Evolutionary conservation across 176 grass and related monocot genomes (phyloP), one percentile per base, ranked within the genome.

Genomic region (Aegilops tauschii): DNA sequence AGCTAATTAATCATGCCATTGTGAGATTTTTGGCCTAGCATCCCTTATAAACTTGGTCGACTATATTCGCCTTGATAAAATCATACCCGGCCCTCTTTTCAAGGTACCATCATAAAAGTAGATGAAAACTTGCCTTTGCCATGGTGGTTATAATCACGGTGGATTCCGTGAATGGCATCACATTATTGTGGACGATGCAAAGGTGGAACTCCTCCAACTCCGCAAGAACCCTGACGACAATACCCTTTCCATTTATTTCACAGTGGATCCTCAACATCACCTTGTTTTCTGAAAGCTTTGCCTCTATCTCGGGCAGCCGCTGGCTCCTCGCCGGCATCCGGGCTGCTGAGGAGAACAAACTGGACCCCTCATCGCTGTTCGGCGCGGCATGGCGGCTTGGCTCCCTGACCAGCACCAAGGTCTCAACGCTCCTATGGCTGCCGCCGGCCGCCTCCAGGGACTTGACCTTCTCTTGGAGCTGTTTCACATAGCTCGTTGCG

Each of bases 251-350:
- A 59, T 80, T 13, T 47, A 13, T 81, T 73, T 90, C 79, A 30
- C 86, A 84, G 29, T 89, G 89, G 66, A 93, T 84, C 78, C 89
- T 86, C 77, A 94, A 76, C 54, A 94, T 84, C 52, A 94, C 59
- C 35, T 54, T 91, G 42, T 78, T 77, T 4, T 69, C 92, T 3
- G 73, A 89, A 12, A 94, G 37, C 45, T 72, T 80, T 4, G 74
- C 89, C 18, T 94, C 88, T 12, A 89, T 91, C 86, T 88, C 88
- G 12, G 89, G 89, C 44, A 87, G 67, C n/a, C 12, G 3, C 3
- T 47, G 20, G 2, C 12, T 59, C 28, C 62, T 44, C 44, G n/a
- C 18, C 77, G 36, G 2, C 21, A 34, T 8, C 63, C 37, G 39
- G 62, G 3, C 69, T 6, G 64, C 76, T 1, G 74, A 42, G 63